Conservation (phyloP, 768 basidiomycete genomes). For the Floccularia luteovirens region DNA sequence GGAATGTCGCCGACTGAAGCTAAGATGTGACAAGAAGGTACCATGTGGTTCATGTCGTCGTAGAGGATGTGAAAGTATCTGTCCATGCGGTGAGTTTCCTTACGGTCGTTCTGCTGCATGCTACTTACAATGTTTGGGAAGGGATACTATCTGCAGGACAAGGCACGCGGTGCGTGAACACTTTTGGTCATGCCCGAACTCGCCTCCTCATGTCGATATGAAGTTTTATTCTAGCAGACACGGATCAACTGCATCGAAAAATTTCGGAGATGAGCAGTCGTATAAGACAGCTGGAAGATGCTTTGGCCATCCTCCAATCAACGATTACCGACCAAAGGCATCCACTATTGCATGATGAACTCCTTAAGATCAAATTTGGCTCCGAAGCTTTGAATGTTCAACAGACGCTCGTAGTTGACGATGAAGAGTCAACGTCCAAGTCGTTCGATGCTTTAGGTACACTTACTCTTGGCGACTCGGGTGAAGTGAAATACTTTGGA, state of each 20-base stretch:
- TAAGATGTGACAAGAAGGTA: slow-evolving; percentile 45
- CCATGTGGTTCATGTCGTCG: slow-evolving; percentile 45
- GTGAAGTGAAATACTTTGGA: slow-evolving; percentile 58
- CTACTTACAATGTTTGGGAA: too few species aligned
- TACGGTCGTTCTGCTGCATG: neutral
- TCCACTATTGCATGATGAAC: slow-evolving; percentile 47
- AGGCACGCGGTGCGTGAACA: slow-evolving; percentile 31
- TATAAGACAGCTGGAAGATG: slow-evolving; percentile 64
- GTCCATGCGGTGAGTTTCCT: slow-evolving; percentile 43
- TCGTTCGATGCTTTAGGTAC: slow-evolving; percentile 57
- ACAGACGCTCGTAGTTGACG: slow-evolving; percentile 15
- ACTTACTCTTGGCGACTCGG: slow-evolving; percentile 51
- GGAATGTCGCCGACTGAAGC: slow-evolving; percentile 42
- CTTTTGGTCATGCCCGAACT: neutral
- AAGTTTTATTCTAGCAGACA: slow-evolving; percentile 62
- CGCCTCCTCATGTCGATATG: neutral
- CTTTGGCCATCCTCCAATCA: slow-evolving; percentile 52
- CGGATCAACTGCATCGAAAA: slow-evolving; percentile 57
- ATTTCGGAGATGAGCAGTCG: slow-evolving; percentile 62
- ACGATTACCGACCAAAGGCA: slow-evolving; percentile 51
- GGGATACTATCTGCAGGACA: slow-evolving; percentile 45
- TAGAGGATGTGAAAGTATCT: slow-evolving; percentile 58
- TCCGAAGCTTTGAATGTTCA: slow-evolving; percentile 35
- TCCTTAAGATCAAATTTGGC: slow-evolving; percentile 50
- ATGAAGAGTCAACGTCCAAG: slow-evolving; percentile 24